Evolutionary conservation across 768 basidiomycete species (phyloP).

Genomic region (Termitomyces sp.): DNA sequence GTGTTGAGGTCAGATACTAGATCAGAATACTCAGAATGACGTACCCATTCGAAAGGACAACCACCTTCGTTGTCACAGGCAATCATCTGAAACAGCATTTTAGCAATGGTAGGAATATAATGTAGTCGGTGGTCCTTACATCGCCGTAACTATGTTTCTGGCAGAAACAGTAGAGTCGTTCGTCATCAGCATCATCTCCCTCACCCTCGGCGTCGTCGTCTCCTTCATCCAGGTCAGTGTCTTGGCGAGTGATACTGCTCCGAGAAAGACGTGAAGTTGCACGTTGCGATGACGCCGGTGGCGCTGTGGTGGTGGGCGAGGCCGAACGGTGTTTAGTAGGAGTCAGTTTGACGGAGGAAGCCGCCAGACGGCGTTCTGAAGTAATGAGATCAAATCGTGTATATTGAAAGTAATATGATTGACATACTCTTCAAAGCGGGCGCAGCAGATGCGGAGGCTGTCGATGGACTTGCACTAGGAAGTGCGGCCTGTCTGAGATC

Average conservation of each 20-base stretch:
- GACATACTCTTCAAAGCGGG: slow-evolving; percentile 40
- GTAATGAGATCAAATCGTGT: background rate
- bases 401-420: background rate
- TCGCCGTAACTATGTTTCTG: slow-evolving; percentile 50
- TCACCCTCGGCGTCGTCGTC: slow-evolving; percentile 39
- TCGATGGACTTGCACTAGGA: slow-evolving; percentile 15
- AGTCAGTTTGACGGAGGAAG: slow-evolving; percentile 40
- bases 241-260: slow-evolving; percentile 33
- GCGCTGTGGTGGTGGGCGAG: slow-evolving; percentile 35
- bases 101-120: background rate
- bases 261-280: slow-evolving; percentile 46
- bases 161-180: slow-evolving; percentile 49
- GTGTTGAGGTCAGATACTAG: background rate
- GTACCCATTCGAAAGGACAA: slow-evolving; percentile 70
- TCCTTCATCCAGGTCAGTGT: slow-evolving; percentile 34
- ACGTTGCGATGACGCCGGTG: slow-evolving; percentile 27
- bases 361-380: slow-evolving; percentile 38
- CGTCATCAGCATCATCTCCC: slow-evolving; percentile 43
- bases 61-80: slow-evolving; percentile 65
- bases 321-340: slow-evolving; percentile 40
- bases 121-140: slow-evolving; percentile 24
- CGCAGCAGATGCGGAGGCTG: slow-evolving; percentile 18
- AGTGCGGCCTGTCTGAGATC: slow-evolving; percentile 23
- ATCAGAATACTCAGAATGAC: slow-evolving; percentile 15
- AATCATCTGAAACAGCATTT: slow-evolving; percentile 49